phyloP scores from a whole-genome alignment of 1,284 basidiomycete species.

The Ustilago esculenta region DNA sequence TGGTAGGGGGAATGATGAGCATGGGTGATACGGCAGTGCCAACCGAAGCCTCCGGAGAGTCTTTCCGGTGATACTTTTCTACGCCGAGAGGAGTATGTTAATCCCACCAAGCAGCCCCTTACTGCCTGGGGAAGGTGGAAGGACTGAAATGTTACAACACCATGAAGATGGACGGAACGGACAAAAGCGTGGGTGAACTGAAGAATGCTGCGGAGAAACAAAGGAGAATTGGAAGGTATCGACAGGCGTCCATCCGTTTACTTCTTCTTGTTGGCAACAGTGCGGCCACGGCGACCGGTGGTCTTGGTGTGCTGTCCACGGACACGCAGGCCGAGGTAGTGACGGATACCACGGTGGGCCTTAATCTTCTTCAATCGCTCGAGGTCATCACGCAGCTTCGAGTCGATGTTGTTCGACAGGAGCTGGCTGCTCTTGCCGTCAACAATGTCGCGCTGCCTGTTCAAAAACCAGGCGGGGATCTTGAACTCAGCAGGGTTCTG shows the following conservation, averaged over 20 bases:
- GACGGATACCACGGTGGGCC: conserved; percentile 96
- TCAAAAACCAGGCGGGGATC: conserved; percentile 98
- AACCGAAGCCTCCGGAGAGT: neutral
- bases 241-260: conserved; percentile 39
- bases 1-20: conserved; percentile 32
- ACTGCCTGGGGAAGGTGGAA: conserved; percentile 11
- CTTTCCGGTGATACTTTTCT: conserved; percentile 2
- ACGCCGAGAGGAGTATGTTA: conserved; percentile 11
- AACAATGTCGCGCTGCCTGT: conserved; percentile 97
- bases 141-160: conserved; percentile 46
- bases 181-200: conserved; percentile 13
- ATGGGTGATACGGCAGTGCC: conserved; percentile 18
- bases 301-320: conserved; percentile 99
- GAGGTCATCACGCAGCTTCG: conserved; percentile 97
- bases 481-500: conserved; percentile 99
- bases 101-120: conserved; percentile 30
- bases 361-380: conserved; percentile 99
- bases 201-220: conserved; percentile 34
- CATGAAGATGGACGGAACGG: conserved; percentile 35
- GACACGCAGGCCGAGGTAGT: conserved; percentile 90
- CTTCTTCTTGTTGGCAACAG: conserved; percentile 67
- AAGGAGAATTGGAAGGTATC: conserved; percentile 12
- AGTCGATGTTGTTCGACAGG: conserved; percentile 96
- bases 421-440: conserved; percentile 98
- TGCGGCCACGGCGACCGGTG: conserved; percentile 75